Evolutionary conservation across 306 rosid genomes (phyloP).

Genomic region (Acacia confusa): DNA sequence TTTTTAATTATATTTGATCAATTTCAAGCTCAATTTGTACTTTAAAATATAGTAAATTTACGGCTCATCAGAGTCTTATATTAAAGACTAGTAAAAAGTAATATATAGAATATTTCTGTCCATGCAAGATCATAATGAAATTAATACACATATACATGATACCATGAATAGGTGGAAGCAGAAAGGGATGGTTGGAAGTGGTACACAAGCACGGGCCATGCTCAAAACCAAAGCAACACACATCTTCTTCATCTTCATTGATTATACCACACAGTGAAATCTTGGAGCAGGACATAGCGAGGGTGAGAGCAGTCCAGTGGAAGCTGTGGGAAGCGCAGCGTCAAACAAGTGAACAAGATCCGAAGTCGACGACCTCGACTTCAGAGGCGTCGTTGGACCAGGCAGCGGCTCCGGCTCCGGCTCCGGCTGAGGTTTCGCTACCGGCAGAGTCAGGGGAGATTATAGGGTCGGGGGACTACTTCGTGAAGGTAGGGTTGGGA

Average conservation of each 20-base stretch:
- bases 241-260: neutral
- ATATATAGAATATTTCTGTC: too few relatives aligned
- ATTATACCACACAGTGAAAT: neutral
- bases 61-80: too few relatives aligned
- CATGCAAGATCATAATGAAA: too few relatives aligned
- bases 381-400: neutral
- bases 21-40: too few relatives aligned
- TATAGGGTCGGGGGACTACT: conserved; percentile 56
- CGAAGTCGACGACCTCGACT: too few relatives aligned
- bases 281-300: conserved; percentile 31
- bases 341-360: neutral
- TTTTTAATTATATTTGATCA: too few relatives aligned
- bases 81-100: too few relatives aligned
- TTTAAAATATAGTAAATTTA: too few relatives aligned
- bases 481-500: conserved; percentile 64
- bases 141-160: too few relatives aligned
- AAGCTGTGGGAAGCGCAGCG: conserved; percentile 3
- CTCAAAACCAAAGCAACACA: conserved; percentile 25
- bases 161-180: conserved; percentile 29
- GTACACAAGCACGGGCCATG: conserved; percentile 65
- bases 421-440: conserved; percentile 11
- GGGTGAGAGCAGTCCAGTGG: conserved; percentile 44
- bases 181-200: conserved; percentile 44
- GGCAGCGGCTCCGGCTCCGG: neutral
- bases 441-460: conserved; percentile 57